Evolutionary conservation across 2,329 filamentous ascomycete genomes (phyloP).

Genomic region (Nigrograna mackinnonii): DNA sequence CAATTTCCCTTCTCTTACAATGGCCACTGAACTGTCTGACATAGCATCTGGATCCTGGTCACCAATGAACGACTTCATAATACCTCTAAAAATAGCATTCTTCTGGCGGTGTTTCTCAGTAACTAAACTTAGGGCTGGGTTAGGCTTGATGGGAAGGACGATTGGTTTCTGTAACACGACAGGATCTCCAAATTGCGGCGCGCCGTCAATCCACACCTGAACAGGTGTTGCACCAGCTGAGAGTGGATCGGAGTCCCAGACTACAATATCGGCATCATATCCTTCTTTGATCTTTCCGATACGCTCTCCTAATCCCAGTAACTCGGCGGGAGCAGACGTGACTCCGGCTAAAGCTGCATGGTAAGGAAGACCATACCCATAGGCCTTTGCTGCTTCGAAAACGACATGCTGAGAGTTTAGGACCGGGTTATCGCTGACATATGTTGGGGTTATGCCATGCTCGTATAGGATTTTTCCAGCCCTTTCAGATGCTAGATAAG

Average conservation of each 20-base stretch:
- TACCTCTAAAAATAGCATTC: slow-evolving; percentile 60
- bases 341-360: slow-evolving; percentile 45
- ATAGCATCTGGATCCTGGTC: slow-evolving; percentile 46
- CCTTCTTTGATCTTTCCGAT: slow-evolving; percentile 45
- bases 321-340: slow-evolving; percentile 44
- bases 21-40: slow-evolving; percentile 43
- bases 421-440: slow-evolving; percentile 73
- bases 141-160: slow-evolving; percentile 40
- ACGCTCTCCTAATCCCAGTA: slow-evolving; percentile 43
- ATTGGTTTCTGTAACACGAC: slow-evolving; percentile 23
- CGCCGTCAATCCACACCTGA: slow-evolving; percentile 49
- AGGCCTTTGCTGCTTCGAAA: slow-evolving; percentile 57
- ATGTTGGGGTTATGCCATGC: slow-evolving; percentile 66
- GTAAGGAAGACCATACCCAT: slow-evolving; percentile 45
- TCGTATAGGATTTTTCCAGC: slow-evolving; percentile 70
- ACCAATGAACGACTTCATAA: slow-evolving; percentile 51
- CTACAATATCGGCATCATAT: slow-evolving; percentile 47
- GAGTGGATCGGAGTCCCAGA: slow-evolving; percentile 50
- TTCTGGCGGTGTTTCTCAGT: slow-evolving; percentile 37
- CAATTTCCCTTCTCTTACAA: slow-evolving; percentile 58
- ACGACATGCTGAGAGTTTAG: slow-evolving; percentile 71
- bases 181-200: slow-evolving; percentile 53
- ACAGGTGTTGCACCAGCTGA: slow-evolving; percentile 42
- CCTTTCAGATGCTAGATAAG: slow-evolving; percentile 66
- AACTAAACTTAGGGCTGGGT: slow-evolving; percentile 41